Percentiles rank a stretch among this genome's conserved stretches.
Conservation (phyloP, 2,329 filamentous ascomycete genomes). For the Rasamsonia emersonii region DNA sequence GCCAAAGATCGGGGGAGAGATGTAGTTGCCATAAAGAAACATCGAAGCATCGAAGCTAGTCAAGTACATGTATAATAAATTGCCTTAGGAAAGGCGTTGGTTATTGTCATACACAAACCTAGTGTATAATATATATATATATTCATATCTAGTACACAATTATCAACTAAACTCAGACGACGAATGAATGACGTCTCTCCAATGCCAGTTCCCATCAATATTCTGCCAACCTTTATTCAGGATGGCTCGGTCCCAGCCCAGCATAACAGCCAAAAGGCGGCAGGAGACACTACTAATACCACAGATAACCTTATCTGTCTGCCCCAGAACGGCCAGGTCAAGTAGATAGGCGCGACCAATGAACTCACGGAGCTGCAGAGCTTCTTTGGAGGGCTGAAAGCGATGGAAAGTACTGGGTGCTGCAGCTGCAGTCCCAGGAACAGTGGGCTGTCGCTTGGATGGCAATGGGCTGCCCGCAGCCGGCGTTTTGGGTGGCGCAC, state of each 20-base stretch:
- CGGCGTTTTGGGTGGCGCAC: conserved; percentile 38
- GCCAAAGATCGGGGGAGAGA: too few species aligned
- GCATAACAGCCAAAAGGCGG: conserved; percentile 70
- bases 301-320: conserved; percentile 64
- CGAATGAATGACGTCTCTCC: conserved; percentile 37
- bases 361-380: conserved; percentile 61
- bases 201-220: conserved; percentile 62
- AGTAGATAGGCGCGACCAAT: conserved; percentile 75
- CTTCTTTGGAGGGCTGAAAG: conserved; percentile 26
- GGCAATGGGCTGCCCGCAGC: conserved; percentile 22
- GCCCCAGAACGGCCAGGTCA: conserved; percentile 65
- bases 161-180: not conserved
- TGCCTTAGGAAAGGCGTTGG: too few species aligned
- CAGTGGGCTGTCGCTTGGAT: conserved; percentile 11
- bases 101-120: too few species aligned
- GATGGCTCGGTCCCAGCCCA: conserved; percentile 68
- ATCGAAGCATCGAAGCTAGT: too few species aligned
- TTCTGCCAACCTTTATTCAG: conserved; percentile 60
- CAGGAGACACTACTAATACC: conserved; percentile 59
- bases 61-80: too few species aligned
- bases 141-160: not conserved
- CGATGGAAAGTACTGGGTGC: too few species aligned
- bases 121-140: too few species aligned
- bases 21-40: too few species aligned
- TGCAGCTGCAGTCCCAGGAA: too few species aligned